Base-by-base conservation (phyloP, 192 early-diverging fungal species). In the Coemansia umbellata region DNA sequence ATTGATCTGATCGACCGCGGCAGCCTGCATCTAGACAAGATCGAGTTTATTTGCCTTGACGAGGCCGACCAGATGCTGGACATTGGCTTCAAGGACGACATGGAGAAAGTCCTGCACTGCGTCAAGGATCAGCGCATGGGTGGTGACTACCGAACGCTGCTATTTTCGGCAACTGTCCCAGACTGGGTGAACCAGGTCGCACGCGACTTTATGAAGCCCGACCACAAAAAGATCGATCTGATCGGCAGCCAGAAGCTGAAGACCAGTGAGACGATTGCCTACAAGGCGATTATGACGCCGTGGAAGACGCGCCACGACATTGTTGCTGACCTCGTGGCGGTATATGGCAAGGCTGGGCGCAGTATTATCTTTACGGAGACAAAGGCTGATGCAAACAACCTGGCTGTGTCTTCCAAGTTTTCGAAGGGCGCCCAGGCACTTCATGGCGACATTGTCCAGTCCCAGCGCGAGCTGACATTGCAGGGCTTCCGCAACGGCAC, bases 11-110 rank as follows among this genome's bases (percentile, higher is more conserved):
- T 91, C 17, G 52, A 77, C 17, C 35, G 91, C 58, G 85, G 87
- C 63, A 81, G 88, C 33, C 65, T 87, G 47, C 87, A 90, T 30
- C 85, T 87, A 57, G 78, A 70, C 47, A 63, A 78, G 23, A 58
- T 73, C 33, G 76, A 84, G 60, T 89, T 87, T 60, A 79, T 97
- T 42, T 87, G 96, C 51, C 80, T 97, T 49, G 96, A 98, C 70
- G 96, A 99, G 76, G 92, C 92, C 19, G 96, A 99, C 74, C 88
- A 90, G 69, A 78, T 99, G 63, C 81, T 99, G 47, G 95, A 99
- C 49, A 90, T 94, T 84, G 94, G 94, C 13, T 96, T 97, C 77
- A 93, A 92, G 65, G 83, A 86, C 17, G 91, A 92, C 56, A 82
- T 99, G 63, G 84, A 93, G 50, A 72, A 76, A 36, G 91, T 97